Percentiles rank a stretch among this genome's conserved stretches.
Evolutionary conservation across 768 basidiomycete genomes (phyloP).

Genomic region (Termitomyces sp.): DNA sequence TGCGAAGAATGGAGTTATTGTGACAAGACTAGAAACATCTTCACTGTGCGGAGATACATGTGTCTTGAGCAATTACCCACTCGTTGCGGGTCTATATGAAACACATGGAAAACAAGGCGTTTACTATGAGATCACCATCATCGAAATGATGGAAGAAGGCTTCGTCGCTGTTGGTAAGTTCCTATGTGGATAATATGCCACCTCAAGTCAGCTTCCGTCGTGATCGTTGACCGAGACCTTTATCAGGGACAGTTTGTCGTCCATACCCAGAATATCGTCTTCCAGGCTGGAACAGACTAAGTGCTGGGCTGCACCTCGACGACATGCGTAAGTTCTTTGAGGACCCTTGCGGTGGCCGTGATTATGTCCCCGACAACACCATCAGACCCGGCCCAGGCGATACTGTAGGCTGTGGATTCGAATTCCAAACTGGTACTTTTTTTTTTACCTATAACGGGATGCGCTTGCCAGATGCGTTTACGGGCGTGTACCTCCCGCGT

Average conservation of each 20-base stretch:
- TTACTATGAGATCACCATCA: slow-evolving; percentile 59
- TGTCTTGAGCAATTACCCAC: slow-evolving; percentile 54
- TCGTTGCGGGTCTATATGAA: slow-evolving; percentile 56
- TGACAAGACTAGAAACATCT: slow-evolving; percentile 37
- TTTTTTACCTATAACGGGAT: slow-evolving; percentile 65
- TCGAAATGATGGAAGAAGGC: slow-evolving; percentile 42
- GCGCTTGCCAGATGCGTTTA: slow-evolving; percentile 51
- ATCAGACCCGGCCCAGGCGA: slow-evolving; percentile 36
- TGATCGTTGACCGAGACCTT: background rate
- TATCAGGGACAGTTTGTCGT: slow-evolving; percentile 52
- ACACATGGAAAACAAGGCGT: slow-evolving; percentile 47
- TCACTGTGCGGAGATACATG: slow-evolving; percentile 41
- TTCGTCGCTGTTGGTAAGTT: slow-evolving; percentile 51
- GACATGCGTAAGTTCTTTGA: slow-evolving; percentile 73
- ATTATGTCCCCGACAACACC: slow-evolving; percentile 33
- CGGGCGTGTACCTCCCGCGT: slow-evolving; percentile 52
- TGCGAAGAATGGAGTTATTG: slow-evolving; percentile 22
- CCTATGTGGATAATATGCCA: background rate
- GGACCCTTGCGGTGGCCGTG: slow-evolving; percentile 57
- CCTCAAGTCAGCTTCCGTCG: background rate
- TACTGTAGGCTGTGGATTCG: slow-evolving; percentile 60
- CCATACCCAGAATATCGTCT: slow-evolving; percentile 63
- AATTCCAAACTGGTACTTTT: slow-evolving; percentile 41
- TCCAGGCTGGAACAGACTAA: slow-evolving; percentile 68
- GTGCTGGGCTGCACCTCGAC: slow-evolving; percentile 62